Evolutionary conservation across 2,329 filamentous ascomycete species (phyloP), one percentile per base, ranked within the genome.

Genomic region (Aspergillus aculeatinus): DNA sequence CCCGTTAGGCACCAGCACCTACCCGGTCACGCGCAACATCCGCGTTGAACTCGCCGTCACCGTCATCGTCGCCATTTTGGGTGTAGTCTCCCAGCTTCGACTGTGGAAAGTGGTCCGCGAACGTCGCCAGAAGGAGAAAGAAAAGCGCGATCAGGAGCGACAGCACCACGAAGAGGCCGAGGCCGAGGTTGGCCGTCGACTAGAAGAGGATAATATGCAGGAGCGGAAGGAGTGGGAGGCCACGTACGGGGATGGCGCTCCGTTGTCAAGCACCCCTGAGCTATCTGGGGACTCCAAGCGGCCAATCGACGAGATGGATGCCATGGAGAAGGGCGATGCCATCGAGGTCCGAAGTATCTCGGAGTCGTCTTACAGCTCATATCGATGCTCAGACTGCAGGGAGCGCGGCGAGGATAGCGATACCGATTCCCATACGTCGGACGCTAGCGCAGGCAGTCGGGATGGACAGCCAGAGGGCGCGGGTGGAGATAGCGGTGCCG

Each of bases 11-110:
- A 89, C 89, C 1, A 81, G 82, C 51, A 92, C 90, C 0, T 98
- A 96, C 72, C 94, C 94, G 0, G 79, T 96, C 12, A 97, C 92
- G 0, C 89, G 88, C 67, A 91, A 91, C 2, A 95, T 97, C 58
- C 86, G 87, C 44, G 93, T 95, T 14, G 94, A 98, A 73, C 85
- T 92, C 31, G 92, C 91, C 0, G 85, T 86, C 1, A 89, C 90
- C 25, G 78, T 96, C 55, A 83, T 97, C 29, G 80, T 96, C 21
- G 88, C 85, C 60, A 74, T 92, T 10, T 80, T 90, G 19, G 92
- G 93, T 2, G 80, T 96, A 25, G 82, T 96, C 48, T 96, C 91
- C 0, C 94, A 98, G 73, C 80, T 95, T 67, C 91, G 89, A 68
- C 79, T 97, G 14, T 97, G 92, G 92, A 91, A 87, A 63, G 81